These are phyloP conservation scores for Chaetomium fimeti DNA, from an alignment of 495 filamentous ascomycete genomes.

Conservation along the genomic window DNA sequence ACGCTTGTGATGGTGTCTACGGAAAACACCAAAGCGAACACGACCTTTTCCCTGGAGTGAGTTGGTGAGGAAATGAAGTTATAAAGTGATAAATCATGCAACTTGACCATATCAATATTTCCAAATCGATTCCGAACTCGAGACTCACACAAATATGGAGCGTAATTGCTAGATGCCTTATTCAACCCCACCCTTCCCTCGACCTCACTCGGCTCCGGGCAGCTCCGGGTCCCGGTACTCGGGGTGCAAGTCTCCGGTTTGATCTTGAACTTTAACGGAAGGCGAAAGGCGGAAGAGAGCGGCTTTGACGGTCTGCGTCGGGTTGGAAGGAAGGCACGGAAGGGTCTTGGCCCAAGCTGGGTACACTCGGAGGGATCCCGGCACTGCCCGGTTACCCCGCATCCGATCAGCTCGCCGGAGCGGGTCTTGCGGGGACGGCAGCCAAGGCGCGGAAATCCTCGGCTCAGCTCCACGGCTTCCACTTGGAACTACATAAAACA, in stretches of 20 bases:
- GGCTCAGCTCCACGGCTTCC: slow-evolving; percentile 14
- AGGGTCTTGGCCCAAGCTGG: too few species aligned
- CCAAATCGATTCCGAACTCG: neutral
- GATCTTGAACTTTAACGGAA: neutral
- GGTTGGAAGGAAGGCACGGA: too few species aligned
- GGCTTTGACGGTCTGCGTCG: neutral
- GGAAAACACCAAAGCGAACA: neutral
- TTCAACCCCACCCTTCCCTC: too few species aligned
- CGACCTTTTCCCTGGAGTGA: slow-evolving; percentile 27
- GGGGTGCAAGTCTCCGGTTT: too few species aligned
- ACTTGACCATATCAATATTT: too few species aligned
- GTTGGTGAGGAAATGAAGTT: neutral
- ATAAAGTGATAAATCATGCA: too few species aligned
- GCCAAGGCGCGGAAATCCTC: slow-evolving; percentile 20
- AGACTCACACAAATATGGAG: too few species aligned
- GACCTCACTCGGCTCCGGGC: too few species aligned
- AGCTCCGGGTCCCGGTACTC: neutral
- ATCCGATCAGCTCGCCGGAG: neutral
- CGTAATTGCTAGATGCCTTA: too few species aligned
- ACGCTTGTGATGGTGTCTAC: slow-evolving; percentile 4
- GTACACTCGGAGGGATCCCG: neutral
- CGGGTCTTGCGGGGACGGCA: neutral
- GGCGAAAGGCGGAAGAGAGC: neutral
- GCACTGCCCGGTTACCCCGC: slow-evolving; percentile 22
- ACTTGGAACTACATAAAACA: neutral